Evolutionary conservation across 371 early-diverging fungal species (phyloP), one percentile per base, ranked within the genome.

Genomic region (Zopfochytrium polystomum): DNA sequence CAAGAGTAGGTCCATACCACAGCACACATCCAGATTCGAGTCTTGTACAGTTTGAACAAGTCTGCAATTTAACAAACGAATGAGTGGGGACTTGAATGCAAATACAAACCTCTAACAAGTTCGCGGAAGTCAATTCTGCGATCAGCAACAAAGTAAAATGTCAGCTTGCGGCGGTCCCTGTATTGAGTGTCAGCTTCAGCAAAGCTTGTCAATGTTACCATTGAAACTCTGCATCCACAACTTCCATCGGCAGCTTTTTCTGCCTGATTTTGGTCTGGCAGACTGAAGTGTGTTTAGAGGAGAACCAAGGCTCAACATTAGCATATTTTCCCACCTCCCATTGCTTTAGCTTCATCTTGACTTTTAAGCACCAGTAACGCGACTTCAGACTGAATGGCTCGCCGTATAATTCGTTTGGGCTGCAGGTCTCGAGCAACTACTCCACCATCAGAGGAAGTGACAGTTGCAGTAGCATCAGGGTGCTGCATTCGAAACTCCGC

Each of bases 41-140:
- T n/a, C n/a, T 99, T 98, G 81, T 96, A 99, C 38, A 93, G 87
- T 75, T 96, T 97, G 80, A 98, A 99, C 49, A 99, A 80, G 50
- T 99, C 98, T 65, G 59, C 22, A 27, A 26, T 9, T 6, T 18
- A 51, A 55, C 22, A 38, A 52, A 13, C 0, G 15, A n/a, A 23
- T 49, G 1, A 22, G 49, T 15, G 43, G 7, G 29, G 18, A n/a
- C n/a, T n/a, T 45, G 54, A 29, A 35, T 23, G 29, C 11, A 1
- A 5, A 27, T 7, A 15, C 29, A 35, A 15, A 65, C 66, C 66
- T 38, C 95, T 87, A 55, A 99, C 99, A 32, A 99, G 83, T 67
- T 99, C 99, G 51, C 98, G 86, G 75, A 99, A 99, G 75, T 99
- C 99, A 52, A 99, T 91, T 45, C 98, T 85, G 54, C 88, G 86